Evolutionary conservation across 768 basidiomycete genomes (phyloP), one percentile per base, ranked within the genome.

Genomic region (Imleria badia): DNA sequence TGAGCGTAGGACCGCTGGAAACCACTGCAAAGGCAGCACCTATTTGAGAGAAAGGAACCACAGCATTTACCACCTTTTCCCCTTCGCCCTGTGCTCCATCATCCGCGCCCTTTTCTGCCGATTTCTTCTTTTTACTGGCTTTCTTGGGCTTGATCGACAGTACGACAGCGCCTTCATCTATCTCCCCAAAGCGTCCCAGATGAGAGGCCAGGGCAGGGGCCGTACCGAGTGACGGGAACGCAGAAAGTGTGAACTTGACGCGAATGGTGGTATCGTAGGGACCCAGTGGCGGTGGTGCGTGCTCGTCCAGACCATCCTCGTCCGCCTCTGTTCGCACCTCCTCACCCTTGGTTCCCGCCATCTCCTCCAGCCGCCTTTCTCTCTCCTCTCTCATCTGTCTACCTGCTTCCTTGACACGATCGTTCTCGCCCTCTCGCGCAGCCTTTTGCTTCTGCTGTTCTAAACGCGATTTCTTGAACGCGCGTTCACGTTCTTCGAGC

Each of bases 21-120:
- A 92, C 85, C 3, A 83, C 87, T 3, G 83, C 86, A 64, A 90
- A 89, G 3, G 91, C 90, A 39, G 87, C 81, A 1, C 84, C 79
- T 42, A 92, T 85, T 60, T 85, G 86, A 54, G 82, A 80, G 68
- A 92, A 93, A 7, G 88, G 85, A 0, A 91, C 81, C 6, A 89
- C 76, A 0, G 91, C 91, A 7, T 79, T 89, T 1, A 81, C 87
- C 38, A 77, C 76, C 59, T 86, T 91, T 6, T 61, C 58, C 14
- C 57, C 62, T 19, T 60, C 52, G 2, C 45, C 40, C 35, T 81
- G 79, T n/a, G 79, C 75, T 17, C 76, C 74, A 22, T 78, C 75
- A 1, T 78, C 52, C 5, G 20, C 5, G 20, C 26, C 30, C 5
- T 56, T 56, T n/a, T 40, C 57, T 19, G 42, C 35, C 9, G 76